Conservation (phyloP, 176 grass and related monocot species). For the Musa schizocarpa region DNA sequence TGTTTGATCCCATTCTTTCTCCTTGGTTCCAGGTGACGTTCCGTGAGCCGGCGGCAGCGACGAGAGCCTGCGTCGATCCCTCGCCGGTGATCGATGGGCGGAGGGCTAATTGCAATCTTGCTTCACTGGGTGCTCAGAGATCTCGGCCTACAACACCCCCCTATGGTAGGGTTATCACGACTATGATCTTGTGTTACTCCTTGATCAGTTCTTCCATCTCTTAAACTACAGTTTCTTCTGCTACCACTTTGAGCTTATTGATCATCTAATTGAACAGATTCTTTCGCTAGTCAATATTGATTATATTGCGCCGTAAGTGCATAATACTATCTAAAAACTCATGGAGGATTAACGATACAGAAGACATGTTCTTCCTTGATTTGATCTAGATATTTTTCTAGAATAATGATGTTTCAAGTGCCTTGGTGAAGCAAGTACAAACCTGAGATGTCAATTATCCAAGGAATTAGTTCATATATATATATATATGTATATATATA, state of each 20-base stretch:
- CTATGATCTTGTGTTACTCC: background rate
- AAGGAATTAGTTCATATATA: constrained; percentile 19
- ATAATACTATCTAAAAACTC: too few species aligned
- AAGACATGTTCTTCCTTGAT: background rate
- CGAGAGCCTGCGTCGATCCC: constrained; percentile 84
- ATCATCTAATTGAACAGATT: too few species aligned
- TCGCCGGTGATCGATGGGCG: constrained; percentile 91
- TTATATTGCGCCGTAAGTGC: too few species aligned
- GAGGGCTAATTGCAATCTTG: constrained; percentile 96
- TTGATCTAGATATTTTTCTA: background rate
- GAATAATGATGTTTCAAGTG: too few species aligned
- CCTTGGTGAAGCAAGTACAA: background rate
- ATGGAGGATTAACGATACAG: background rate
- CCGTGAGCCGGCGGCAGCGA: constrained; percentile 73
- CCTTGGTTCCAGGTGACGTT: constrained; percentile 69
- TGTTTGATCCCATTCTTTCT: background rate
- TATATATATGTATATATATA: background rate
- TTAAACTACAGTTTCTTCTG: background rate
- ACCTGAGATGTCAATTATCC: constrained; percentile 41
- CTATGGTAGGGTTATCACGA: constrained; percentile 32
- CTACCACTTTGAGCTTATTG: background rate
- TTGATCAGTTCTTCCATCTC: background rate
- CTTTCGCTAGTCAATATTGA: too few species aligned
- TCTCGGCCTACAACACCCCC: constrained; percentile 70
- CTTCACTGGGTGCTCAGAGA: constrained; percentile 89